Base-by-base conservation (phyloP, 345 rosid species). In the Salix suchowensis region DNA sequence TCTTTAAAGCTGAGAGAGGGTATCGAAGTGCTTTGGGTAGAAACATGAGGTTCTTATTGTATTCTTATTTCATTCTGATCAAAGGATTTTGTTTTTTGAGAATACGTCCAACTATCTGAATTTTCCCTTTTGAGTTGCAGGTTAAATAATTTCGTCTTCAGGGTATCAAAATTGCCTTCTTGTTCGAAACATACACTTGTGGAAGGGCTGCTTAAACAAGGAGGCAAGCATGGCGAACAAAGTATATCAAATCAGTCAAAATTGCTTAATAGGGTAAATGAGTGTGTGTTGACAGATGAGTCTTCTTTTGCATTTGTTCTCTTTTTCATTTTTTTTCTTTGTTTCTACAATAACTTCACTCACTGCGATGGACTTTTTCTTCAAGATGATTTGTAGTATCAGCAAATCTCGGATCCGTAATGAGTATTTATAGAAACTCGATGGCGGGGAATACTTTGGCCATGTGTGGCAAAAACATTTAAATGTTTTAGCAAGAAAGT, bases 121-220 rank as follows among this genome's bases (percentile, higher is more conserved):
- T 68, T 44, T 64, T 7, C 12, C 5, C 76, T 79, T 80, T 26
- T 64, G 50, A 72, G 68, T 75, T 70, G 42, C 86, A 86, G 93
- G 91, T 84, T 85, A 70, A 81, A 84, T 84, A 74, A 61, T 78
- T 80, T 78, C 36, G 52, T 87, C 61, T 78, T 82, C 28, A 82
- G 71, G 72, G 61, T 80, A n/a, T 82, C 87, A 40, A 88, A 68
- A 68, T 48, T 79, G 10, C 79, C 82, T 77, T 83, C 30, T 78
- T 84, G 94, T 13, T 87, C 90, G 7, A 87, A 89, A 84, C 91
- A 84, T 73, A 84, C 77, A 30, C 84, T 82, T 71, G 71, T 87
- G 2, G 85, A 86, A 16, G 82, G 85, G 78, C 16, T 86, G 73
- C 69, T 86, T 11, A 84, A 79, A 48, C 84, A 84, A 83, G 82